Conservation (phyloP, 805 yeast species). For the Candida silvicultrix region DNA sequence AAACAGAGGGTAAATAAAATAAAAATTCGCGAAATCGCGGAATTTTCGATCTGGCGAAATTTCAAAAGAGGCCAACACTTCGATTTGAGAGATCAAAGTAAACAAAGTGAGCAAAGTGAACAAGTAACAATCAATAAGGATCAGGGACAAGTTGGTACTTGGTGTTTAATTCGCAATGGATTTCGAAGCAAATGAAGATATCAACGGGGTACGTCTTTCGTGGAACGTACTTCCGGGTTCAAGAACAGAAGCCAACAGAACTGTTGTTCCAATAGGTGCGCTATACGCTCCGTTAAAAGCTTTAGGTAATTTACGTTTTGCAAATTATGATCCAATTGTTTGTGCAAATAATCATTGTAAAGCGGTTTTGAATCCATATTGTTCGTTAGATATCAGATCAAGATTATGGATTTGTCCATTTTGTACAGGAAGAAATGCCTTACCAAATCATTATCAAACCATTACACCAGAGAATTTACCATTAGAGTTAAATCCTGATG, state of each 20-base stretch:
- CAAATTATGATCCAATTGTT: conserved; percentile 78
- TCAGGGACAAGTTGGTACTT: too few relatives aligned
- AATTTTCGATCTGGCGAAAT: not conserved
- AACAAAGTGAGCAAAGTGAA: not conserved
- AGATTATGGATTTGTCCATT: conserved; percentile 82
- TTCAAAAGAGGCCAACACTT: not conserved
- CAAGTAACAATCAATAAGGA: too few relatives aligned
- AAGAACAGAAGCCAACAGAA: conserved; percentile 80
- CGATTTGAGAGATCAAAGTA: not conserved
- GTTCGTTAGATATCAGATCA: conserved; percentile 69
- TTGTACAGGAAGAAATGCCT: conserved; percentile 70
- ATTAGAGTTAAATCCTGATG: conserved; percentile 60
- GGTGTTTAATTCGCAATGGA: conserved; percentile 23
- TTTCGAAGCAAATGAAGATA: conserved; percentile 60
- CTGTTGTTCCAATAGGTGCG: conserved; percentile 92
- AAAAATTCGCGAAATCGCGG: too few relatives aligned
- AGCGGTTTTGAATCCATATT: conserved; percentile 81
- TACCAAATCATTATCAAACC: conserved; percentile 78
- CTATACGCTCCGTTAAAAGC: conserved; percentile 90
- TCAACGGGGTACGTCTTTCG: conserved; percentile 66
- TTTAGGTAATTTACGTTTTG: conserved; percentile 68
- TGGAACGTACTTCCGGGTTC: conserved; percentile 90
- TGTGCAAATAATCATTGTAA: conserved; percentile 78
- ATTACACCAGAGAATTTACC: conserved; percentile 76
- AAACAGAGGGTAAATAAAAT: too few relatives aligned